Percentiles rank a stretch among this genome's conserved stretches.
Evolutionary conservation across 768 basidiomycete species (phyloP).

Genomic region (Russula emetica): DNA sequence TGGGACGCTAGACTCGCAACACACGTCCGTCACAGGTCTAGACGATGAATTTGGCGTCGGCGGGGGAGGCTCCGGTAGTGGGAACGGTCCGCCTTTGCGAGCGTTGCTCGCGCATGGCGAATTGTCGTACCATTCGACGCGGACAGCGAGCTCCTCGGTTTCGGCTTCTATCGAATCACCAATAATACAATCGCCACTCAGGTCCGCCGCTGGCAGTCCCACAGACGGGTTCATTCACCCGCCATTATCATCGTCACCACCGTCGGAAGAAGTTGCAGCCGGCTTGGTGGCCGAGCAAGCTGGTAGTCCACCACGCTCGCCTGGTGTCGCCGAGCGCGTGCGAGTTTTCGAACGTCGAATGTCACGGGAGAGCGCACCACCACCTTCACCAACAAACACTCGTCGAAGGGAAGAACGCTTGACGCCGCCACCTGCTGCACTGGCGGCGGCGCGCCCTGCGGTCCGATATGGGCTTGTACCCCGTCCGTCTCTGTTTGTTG

Average conservation of each 20-base stretch:
- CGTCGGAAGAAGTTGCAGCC: background rate
- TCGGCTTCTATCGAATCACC: background rate
- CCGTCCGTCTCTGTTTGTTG: conserved; percentile 60
- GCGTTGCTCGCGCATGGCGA: conserved; percentile 14
- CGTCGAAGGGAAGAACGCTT: conserved; percentile 42
- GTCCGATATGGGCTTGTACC: conserved; percentile 65
- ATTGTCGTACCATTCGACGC: conserved; percentile 9
- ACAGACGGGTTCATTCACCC: background rate
- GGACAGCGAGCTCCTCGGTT: conserved; percentile 8
- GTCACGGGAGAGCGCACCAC: conserved; percentile 43
- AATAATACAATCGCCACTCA: background rate
- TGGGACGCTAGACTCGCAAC: conserved; percentile 23
- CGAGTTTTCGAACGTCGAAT: conserved; percentile 54
- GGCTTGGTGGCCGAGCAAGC: background rate
- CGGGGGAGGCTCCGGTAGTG: background rate
- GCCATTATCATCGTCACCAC: background rate
- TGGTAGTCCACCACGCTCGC: conserved; percentile 3
- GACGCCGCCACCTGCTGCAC: conserved; percentile 12
- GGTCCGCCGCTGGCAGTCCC: background rate
- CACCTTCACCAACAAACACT: conserved; percentile 41
- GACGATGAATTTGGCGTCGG: conserved; percentile 16
- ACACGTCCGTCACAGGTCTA: background rate
- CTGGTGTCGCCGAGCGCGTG: conserved; percentile 48
- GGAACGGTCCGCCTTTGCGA: background rate
- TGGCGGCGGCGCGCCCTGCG: conserved; percentile 23